Base-by-base conservation (phyloP, 2,329 filamentous ascomycete genomes). In the Fonsecaea nubica region DNA sequence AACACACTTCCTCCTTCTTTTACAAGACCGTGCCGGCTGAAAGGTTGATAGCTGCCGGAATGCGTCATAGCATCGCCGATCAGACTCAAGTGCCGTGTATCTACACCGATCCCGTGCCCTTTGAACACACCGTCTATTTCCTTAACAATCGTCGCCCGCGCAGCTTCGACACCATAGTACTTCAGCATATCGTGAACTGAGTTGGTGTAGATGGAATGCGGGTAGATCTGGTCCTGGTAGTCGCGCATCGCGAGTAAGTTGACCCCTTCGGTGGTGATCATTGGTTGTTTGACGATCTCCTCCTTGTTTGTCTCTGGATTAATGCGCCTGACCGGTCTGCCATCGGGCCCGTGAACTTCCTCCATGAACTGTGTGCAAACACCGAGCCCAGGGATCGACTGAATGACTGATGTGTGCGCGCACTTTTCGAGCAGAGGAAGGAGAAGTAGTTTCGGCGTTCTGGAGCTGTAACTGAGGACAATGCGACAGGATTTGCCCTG, bases 1-100 rank as follows among this genome's bases (percentile, higher is more conserved):
- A 99, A 94, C 0, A 95, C 93, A 72, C 90, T 93, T 33, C 94
- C 90, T 75, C 92, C 93, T 71, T 91, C 89, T 76, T 88, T 89
- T 67, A 82, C 79, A 48, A 99, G 83, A 0, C 94, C 95, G 76
- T 92, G 96, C 57, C 95, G 90, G 80, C 92, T 97, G 82, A 99
- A 99, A 0, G 95, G 90, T 56, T 89, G 91, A 81, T 96, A 99
- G 1, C 88, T 89, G 71, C 95, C 95, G 66, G 89, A 90, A 61
- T 94, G 87, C n/a, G 95, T 99, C 95, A 99, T 99, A 78, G 92
- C 92, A 78, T 99, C 95, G 55, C 91, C 94, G 73, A 99, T 98
- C 72, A 99, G 85, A 80, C 95, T 97, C 72, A 99, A 81, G 81
- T 99, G 96, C 61, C 95, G 89, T 71, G 90, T 89, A 77, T 99